Percentiles rank a stretch among this genome's conserved stretches.
Conservation (phyloP, 768 basidiomycete genomes). For the Agaricus subrufescens region DNA sequence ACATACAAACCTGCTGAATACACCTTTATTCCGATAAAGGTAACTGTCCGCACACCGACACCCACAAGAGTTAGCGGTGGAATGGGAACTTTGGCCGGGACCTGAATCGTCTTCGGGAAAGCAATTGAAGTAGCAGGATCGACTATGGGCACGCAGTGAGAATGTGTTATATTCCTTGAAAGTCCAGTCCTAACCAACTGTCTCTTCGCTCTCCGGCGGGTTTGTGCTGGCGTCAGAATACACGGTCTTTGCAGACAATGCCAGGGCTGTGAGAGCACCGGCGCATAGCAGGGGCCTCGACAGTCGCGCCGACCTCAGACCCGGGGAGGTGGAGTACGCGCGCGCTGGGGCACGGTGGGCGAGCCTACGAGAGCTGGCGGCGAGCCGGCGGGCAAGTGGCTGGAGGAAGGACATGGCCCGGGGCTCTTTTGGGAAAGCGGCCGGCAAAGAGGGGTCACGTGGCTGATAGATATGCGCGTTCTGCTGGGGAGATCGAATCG, state of each 20-base stretch:
- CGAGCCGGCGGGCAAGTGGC: slow-evolving; percentile 13
- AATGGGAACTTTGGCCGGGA: slow-evolving; percentile 59
- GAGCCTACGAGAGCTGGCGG: not conserved
- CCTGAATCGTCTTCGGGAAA: slow-evolving; percentile 62
- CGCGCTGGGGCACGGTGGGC: not conserved
- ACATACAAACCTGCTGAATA: slow-evolving; percentile 91
- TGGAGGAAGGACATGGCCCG: not conserved
- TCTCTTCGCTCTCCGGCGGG: slow-evolving; percentile 8
- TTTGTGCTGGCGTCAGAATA: slow-evolving; percentile 36
- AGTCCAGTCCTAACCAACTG: slow-evolving; percentile 15
- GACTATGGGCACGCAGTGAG: slow-evolving; percentile 29
- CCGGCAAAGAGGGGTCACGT: slow-evolving; percentile 6
- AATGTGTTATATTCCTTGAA: not conserved
- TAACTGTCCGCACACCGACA: slow-evolving; percentile 83
- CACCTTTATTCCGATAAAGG: slow-evolving; percentile 83
- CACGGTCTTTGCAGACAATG: slow-evolving; percentile 23
- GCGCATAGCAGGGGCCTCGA: slow-evolving; percentile 24
- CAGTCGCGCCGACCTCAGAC: not conserved
- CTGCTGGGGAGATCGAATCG: not conserved
- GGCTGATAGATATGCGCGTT: not conserved
- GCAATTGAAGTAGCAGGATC: slow-evolving; percentile 72
- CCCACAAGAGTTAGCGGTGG: slow-evolving; percentile 73
- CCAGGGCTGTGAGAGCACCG: slow-evolving; percentile 22
- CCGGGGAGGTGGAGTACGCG: not conserved
- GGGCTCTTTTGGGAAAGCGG: not conserved